Evolutionary conservation across 2,329 filamentous ascomycete genomes (phyloP), one percentile per base, ranked within the genome.

Genomic region (Hirsutella rhossiliensis): DNA sequence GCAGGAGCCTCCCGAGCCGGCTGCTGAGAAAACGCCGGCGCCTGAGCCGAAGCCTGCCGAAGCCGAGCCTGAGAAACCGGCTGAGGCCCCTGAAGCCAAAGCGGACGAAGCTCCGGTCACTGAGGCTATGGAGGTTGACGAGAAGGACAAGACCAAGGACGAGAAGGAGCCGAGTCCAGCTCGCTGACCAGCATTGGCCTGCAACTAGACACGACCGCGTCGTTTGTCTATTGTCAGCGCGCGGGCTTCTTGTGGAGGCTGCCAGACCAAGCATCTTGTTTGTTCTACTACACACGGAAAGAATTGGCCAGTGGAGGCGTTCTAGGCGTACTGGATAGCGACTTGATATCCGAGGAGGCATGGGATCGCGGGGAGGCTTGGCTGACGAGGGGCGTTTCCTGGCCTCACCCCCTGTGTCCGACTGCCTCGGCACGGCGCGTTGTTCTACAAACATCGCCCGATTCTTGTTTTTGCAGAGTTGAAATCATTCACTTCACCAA

Each of bases 91-190:
- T 12, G 49, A 49, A 11, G 41, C 41, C 3, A 50, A 49, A 20
- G 47, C 47, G 30, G 46, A 40, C 27, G 47, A 45, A 0, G 41
- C 27, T 9, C 41, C 39, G 28, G 8, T 46, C 18, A 40, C 42
- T 19, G 62, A 63, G 31, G 54, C 55, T 27, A 62, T 62, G 59
- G 61, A 63, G n/a, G 51, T 62, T 27, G 62, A 63, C 19, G 43
- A 51, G 27, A 50, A 52, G 43, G 45, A 54, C 17, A 55, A 56
- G 44, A 36, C 50, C 15, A 51, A 50, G 30, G 52, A 54, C 40
- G 44, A 49, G n/a, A 56, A 55, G 43, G 52, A 54, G 48, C 51
- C 45, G 47, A 56, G 53, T 43, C 34, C 44, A 7, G 40, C 45
- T 11, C 41, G 27, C 28, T 49, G n/a, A 43, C 5, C 17, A 18